Evolutionary conservation across 2,329 filamentous ascomycete species (phyloP).

Genomic region (Trichoderma sp.): DNA sequence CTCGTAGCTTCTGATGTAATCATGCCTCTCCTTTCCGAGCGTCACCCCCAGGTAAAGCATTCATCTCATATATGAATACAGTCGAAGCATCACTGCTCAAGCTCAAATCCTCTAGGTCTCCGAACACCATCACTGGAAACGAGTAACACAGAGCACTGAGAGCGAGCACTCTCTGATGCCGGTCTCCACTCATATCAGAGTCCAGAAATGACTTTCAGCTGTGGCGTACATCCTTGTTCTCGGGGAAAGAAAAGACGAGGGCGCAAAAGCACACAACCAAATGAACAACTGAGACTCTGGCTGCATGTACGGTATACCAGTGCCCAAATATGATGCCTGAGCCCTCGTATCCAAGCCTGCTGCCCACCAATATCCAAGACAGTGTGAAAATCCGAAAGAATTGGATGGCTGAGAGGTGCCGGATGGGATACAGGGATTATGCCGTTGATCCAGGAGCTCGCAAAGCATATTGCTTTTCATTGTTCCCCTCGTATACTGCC

Average conservation of each 20-base stretch:
- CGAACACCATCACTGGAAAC: not conserved
- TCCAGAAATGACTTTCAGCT: not conserved
- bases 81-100: not conserved
- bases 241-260: not conserved
- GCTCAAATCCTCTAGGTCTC: not conserved
- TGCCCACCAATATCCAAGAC: not conserved
- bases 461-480: not conserved
- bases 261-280: not conserved
- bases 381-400: not conserved
- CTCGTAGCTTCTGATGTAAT: not conserved
- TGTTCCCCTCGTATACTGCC: not conserved
- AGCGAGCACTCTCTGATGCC: not conserved
- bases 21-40: not conserved
- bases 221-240: constrained; percentile 9
- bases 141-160: not conserved
- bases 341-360: not conserved
- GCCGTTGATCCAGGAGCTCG: not conserved
- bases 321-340: not conserved
- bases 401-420: not conserved
- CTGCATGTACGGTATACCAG: not conserved
- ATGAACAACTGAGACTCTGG: not conserved
- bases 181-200: not conserved
- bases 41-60: not conserved
- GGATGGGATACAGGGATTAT: not conserved
- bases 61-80: not conserved